These are phyloP conservation scores for Saccharomycopsis sp. DNA, from an alignment of 805 yeast genomes.

Conservation along the genomic window DNA sequence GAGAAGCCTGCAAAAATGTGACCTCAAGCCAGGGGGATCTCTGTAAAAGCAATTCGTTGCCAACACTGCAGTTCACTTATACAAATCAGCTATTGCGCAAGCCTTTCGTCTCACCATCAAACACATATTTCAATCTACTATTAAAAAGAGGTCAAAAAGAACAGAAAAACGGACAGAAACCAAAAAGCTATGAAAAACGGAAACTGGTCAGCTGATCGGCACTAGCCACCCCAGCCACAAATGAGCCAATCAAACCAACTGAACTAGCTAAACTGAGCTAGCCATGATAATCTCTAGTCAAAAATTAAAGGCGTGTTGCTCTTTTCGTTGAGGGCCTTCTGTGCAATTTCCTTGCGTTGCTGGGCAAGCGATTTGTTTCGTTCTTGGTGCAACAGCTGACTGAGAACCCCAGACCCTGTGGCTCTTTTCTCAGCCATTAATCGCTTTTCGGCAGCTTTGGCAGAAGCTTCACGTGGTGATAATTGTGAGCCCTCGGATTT, in stretches of 20 bases:
- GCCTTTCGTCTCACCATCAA: no score
- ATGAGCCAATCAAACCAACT: no score
- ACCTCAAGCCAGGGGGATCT: no score
- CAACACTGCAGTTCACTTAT: no score
- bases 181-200: not conserved
- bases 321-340: not conserved
- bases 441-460: slow-evolving; percentile 18
- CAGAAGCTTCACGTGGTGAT: slow-evolving; percentile 17
- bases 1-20: no score
- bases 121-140: no score
- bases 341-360: slow-evolving; percentile 7
- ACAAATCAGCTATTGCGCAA: no score
- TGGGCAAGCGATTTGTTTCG: not conserved
- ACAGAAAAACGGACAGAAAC: not conserved
- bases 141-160: not conserved
- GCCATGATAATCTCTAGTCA: no score
- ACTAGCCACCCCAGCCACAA: not conserved
- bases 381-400: slow-evolving; percentile 1
- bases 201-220: not conserved
- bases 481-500: not conserved
- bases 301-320: not conserved
- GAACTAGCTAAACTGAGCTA: no score
- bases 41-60: no score
- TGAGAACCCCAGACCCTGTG: not conserved
- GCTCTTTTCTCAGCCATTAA: not conserved